phyloP scores from a whole-genome alignment of 2,329 filamentous ascomycete species.

The Emericellopsis atlantica region DNA sequence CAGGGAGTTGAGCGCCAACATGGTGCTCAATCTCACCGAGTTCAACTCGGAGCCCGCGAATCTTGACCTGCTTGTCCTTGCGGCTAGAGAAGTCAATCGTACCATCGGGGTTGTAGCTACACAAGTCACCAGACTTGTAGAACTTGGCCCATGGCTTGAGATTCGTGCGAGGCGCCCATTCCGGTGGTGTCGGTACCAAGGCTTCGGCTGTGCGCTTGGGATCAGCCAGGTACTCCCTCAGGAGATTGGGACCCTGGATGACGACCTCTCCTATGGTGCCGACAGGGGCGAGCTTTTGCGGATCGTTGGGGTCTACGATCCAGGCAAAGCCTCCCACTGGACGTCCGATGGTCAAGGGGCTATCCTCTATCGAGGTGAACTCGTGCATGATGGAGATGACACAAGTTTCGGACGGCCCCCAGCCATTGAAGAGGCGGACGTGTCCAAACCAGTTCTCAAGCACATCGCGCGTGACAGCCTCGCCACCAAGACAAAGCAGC shows the following conservation, averaged over 20 bases:
- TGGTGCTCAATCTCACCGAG: conserved; percentile 10
- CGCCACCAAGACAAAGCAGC: conserved; percentile 7
- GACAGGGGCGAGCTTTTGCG: conserved; percentile 7
- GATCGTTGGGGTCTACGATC: conserved; percentile 7
- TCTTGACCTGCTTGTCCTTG: conserved; percentile 23
- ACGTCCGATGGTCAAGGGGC: conserved; percentile 1
- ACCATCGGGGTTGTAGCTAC: conserved; percentile 1
- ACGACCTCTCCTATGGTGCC: conserved; percentile 15
- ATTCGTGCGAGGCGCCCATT: neutral
- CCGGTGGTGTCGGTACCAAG: neutral
- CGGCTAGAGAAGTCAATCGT: conserved; percentile 10
- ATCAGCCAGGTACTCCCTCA: conserved; percentile 31
- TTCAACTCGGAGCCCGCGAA: conserved; percentile 38
- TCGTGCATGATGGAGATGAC: conserved; percentile 9
- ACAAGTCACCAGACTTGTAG: conserved; percentile 7
- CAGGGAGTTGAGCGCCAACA: neutral
- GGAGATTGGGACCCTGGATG: conserved; percentile 20
- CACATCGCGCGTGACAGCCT: conserved; percentile 17
- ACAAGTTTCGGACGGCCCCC: conserved; percentile 26
- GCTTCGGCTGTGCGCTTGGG: conserved; percentile 12
- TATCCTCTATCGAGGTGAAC: neutral
- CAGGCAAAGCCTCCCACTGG: conserved; percentile 4
- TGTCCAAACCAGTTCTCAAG: conserved; percentile 1
- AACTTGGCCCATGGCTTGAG: conserved; percentile 1
- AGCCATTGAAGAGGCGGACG: conserved; percentile 19